These are phyloP conservation scores for Rhytidiadelphus loreus DNA, from an alignment of 225 moss, liverwort and hornwort genomes.

Conservation along the genomic window DNA sequence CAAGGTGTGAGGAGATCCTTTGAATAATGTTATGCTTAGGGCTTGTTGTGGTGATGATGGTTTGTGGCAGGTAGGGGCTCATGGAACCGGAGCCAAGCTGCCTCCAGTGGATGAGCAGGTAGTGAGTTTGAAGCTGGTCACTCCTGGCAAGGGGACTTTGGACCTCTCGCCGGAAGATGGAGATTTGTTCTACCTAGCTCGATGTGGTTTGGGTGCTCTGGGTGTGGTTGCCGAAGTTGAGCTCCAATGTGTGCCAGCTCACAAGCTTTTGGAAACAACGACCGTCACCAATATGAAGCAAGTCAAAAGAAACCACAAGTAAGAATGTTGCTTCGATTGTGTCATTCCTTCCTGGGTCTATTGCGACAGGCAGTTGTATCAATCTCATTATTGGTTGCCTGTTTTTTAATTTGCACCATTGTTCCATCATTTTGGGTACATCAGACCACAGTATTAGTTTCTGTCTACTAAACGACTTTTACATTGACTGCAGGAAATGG, in stretches of 20 bases:
- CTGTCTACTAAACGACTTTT: not conserved
- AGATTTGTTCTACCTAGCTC: constrained; percentile 77
- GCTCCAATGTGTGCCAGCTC: constrained; percentile 78
- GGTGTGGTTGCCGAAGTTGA: constrained; percentile 97
- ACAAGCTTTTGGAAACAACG: constrained; percentile 72
- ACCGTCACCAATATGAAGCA: constrained; percentile 70
- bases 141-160: constrained; percentile 78
- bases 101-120: constrained; percentile 98
- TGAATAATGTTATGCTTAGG: not conserved
- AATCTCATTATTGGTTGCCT: not conserved
- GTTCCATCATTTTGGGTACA: not conserved
- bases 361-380: not conserved
- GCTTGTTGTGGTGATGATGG: not conserved
- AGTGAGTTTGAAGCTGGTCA: constrained; percentile 82
- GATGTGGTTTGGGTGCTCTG: constrained; percentile 84
- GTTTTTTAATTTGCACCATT: not conserved
- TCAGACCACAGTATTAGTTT: not conserved
- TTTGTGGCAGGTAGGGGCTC: constrained; percentile 79
- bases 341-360: not conserved
- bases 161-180: constrained; percentile 61
- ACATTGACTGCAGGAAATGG: constrained; percentile 66
- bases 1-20: not conserved
- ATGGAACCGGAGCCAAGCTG: constrained; percentile 85
- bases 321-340: not conserved
- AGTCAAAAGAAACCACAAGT: constrained; percentile 89